Evolutionary conservation across 2,329 filamentous ascomycete species (phyloP).

Genomic region (Aschersonia sp.): DNA sequence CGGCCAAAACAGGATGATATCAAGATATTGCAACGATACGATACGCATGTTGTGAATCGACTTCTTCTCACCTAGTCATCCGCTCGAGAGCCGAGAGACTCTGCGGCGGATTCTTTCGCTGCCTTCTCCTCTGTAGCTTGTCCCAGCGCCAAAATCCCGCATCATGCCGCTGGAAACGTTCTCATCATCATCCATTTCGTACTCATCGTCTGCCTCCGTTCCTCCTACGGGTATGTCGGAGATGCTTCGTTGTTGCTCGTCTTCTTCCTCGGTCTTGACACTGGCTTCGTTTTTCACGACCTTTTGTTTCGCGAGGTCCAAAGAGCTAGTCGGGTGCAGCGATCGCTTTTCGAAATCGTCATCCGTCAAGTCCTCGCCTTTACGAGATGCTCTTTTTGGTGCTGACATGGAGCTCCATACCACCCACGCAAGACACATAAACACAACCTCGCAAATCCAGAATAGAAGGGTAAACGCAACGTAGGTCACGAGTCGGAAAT

Average conservation of each 20-base stretch:
- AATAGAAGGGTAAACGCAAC: conserved; percentile 55
- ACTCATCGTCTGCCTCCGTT: conserved; percentile 33
- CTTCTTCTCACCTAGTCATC: background rate
- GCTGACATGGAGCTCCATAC: conserved; percentile 26
- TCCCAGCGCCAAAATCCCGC: conserved; percentile 37
- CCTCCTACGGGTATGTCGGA: conserved; percentile 19
- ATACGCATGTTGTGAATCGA: too few relatives aligned
- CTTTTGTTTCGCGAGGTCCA: conserved; percentile 24
- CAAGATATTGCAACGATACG: too few relatives aligned
- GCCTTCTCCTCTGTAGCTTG: conserved; percentile 31
- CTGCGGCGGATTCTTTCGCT: conserved; percentile 16
- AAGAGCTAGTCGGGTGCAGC: conserved; percentile 28
- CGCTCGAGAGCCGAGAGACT: background rate
- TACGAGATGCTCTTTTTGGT: conserved; percentile 3
- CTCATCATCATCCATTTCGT: conserved; percentile 22
- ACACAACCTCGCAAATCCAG: conserved; percentile 61
- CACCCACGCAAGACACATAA: conserved; percentile 52
- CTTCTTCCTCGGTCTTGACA: conserved; percentile 19
- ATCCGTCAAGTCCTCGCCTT: conserved; percentile 8
- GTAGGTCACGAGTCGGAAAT: conserved; percentile 59
- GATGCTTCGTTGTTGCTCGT: conserved; percentile 12
- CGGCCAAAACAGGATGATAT: too few relatives aligned
- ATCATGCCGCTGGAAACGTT: conserved; percentile 11
- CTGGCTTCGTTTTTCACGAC: conserved; percentile 25
- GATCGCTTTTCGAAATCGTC: conserved; percentile 17